Evolutionary conservation across 441 rosid genomes (phyloP).

Genomic region (Theobroma grandiflorum): DNA sequence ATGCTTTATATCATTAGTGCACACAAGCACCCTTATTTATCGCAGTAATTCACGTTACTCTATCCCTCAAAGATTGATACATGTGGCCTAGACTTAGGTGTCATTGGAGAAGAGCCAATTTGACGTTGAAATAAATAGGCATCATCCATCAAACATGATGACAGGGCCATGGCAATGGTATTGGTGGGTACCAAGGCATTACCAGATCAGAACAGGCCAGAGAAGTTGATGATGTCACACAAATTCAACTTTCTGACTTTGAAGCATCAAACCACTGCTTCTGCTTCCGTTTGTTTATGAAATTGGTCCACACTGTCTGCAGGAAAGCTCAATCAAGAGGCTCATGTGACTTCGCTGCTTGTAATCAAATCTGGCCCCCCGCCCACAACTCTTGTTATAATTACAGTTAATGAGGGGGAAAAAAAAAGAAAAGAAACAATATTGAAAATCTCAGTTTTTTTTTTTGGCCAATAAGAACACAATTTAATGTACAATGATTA

Average conservation of each 20-base stretch:
- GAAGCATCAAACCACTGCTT: constrained; percentile 15
- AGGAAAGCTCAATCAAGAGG: neutral
- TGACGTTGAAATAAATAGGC: neutral
- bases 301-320: neutral
- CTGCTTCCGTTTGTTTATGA: neutral
- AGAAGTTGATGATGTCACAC: neutral
- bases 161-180: neutral
- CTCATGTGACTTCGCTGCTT: constrained; percentile 6
- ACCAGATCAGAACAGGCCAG: neutral
- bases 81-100: neutral
- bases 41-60: neutral
- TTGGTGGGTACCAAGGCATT: neutral
- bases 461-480: neutral
- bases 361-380: constrained; percentile 1
- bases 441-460: too few relatives aligned
- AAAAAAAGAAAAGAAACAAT: neutral
- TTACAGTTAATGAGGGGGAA: neutral
- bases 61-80: neutral
- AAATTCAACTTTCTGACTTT: neutral
- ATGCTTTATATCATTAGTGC: too few relatives aligned
- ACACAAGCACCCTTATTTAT: neutral
- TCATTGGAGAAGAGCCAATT: neutral
- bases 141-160: neutral
- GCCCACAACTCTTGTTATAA: neutral
- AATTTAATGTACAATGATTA: neutral